Evolutionary conservation across 2,329 filamentous ascomycete genomes (phyloP).

Genomic region (Trichoderma guizhouense): DNA sequence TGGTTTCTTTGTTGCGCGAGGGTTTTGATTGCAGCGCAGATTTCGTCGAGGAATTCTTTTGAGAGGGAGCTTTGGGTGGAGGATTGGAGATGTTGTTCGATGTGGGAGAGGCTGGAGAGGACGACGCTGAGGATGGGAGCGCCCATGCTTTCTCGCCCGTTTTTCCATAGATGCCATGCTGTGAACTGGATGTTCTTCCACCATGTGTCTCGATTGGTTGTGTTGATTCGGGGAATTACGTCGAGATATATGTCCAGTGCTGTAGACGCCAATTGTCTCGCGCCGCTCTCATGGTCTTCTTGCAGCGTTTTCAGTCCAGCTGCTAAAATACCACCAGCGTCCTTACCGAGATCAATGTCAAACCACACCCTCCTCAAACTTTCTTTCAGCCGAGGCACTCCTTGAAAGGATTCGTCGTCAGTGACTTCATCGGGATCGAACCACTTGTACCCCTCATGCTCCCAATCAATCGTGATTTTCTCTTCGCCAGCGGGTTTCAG

Average conservation of each 20-base stretch:
- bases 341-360: constrained; percentile 47
- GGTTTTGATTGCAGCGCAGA: constrained; percentile 22
- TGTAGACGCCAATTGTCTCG: constrained; percentile 53
- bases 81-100: constrained; percentile 32
- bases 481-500: constrained; percentile 42
- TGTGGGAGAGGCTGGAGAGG: constrained; percentile 42
- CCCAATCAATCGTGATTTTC: constrained; percentile 57
- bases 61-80: background rate
- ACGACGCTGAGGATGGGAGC: constrained; percentile 54
- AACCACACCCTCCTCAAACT: constrained; percentile 59
- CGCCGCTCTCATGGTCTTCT: constrained; percentile 56
- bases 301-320: constrained; percentile 48
- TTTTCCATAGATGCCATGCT: constrained; percentile 63
- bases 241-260: constrained; percentile 50
- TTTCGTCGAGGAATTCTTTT: constrained; percentile 18
- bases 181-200: constrained; percentile 55
- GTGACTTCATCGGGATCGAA: constrained; percentile 50
- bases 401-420: constrained; percentile 44
- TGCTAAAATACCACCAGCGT: constrained; percentile 44
- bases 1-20: constrained; percentile 24
- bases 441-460: constrained; percentile 59
- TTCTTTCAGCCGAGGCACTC: constrained; percentile 56
- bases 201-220: constrained; percentile 39
- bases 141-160: constrained; percentile 64
- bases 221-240: constrained; percentile 38